Evolutionary conservation across 768 basidiomycete species (phyloP).

Genomic region (Terana coerulea): DNA sequence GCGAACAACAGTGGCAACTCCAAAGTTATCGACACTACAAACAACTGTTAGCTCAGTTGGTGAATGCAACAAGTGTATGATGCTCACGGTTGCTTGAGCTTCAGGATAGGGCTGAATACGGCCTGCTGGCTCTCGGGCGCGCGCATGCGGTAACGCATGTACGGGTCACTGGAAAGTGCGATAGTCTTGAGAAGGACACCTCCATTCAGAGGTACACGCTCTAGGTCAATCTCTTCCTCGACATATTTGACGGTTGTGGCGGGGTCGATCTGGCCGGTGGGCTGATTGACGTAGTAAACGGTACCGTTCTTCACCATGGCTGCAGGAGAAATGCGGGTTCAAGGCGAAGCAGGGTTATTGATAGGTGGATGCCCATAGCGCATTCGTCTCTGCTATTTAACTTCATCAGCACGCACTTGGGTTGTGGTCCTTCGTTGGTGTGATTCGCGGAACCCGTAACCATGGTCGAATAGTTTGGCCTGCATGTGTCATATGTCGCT

Average conservation of each 20-base stretch:
- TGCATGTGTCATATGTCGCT: neutral
- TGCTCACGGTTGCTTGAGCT: constrained; percentile 1
- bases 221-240: constrained; percentile 16
- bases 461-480: neutral
- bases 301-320: constrained; percentile 12
- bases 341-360: constrained; percentile 5
- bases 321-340: neutral
- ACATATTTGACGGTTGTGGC: constrained; percentile 8
- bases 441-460: neutral
- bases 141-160: constrained; percentile 16
- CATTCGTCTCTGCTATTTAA: too few species aligned
- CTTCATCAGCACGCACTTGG: too few species aligned
- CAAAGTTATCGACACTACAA: constrained; percentile 10
- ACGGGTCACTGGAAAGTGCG: constrained; percentile 15
- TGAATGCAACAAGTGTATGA: neutral
- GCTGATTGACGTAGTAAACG: constrained; percentile 1
- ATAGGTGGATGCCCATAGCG: neutral
- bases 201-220: constrained; percentile 15
- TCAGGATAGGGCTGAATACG: neutral
- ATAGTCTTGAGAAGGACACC: constrained; percentile 19
- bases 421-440: too few species aligned
- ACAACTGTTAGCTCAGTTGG: neutral
- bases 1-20: constrained; percentile 11
- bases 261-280: constrained; percentile 1
- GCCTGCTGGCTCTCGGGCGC: constrained; percentile 1